Evolutionary conservation across 1,284 basidiomycete genomes (phyloP).

Genomic region (Leccinum proliferum): DNA sequence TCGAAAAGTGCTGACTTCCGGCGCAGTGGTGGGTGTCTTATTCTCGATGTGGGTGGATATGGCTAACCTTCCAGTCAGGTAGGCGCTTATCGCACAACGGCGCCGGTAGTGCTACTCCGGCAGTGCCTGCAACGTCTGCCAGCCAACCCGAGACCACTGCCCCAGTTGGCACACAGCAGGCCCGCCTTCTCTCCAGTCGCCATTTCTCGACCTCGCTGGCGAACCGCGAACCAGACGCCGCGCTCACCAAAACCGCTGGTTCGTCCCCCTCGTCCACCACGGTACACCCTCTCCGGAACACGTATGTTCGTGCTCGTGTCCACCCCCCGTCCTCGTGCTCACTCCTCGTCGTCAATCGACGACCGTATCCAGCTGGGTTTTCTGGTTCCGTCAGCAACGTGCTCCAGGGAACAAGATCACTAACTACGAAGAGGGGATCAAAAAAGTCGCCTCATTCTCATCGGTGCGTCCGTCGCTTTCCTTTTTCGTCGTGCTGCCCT

Average conservation of each 20-base stretch:
- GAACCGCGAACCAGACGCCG: slow-evolving; percentile 29
- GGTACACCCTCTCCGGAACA: slow-evolving; percentile 74
- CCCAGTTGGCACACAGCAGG: slow-evolving; percentile 1
- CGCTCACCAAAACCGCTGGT: slow-evolving; percentile 18
- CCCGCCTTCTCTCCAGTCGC: slow-evolving; percentile 54
- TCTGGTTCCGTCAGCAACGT: slow-evolving; percentile 83
- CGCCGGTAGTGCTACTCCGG: too few relatives aligned
- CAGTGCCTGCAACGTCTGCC: too few relatives aligned
- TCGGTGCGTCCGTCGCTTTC: slow-evolving; percentile 46
- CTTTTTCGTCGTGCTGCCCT: background rate
- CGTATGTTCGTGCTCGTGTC: slow-evolving; percentile 57
- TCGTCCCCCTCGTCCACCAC: slow-evolving; percentile 17
- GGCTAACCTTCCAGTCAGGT: too few relatives aligned
- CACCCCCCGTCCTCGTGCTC: slow-evolving; percentile 12
- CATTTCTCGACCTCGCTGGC: slow-evolving; percentile 70
- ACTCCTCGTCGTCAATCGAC: slow-evolving; percentile 8
- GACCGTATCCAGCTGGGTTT: slow-evolving; percentile 59
- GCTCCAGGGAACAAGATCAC: slow-evolving; percentile 74
- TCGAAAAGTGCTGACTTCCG: too few relatives aligned
- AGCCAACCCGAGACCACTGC: slow-evolving; percentile 6
- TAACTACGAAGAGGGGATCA: slow-evolving; percentile 84
- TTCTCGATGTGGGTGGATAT: too few relatives aligned
- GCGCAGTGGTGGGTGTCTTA: too few relatives aligned
- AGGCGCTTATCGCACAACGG: too few relatives aligned
- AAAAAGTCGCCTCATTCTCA: slow-evolving; percentile 73